Base-by-base conservation (phyloP, 805 yeast genomes). In the Ogataea ganodermae region DNA sequence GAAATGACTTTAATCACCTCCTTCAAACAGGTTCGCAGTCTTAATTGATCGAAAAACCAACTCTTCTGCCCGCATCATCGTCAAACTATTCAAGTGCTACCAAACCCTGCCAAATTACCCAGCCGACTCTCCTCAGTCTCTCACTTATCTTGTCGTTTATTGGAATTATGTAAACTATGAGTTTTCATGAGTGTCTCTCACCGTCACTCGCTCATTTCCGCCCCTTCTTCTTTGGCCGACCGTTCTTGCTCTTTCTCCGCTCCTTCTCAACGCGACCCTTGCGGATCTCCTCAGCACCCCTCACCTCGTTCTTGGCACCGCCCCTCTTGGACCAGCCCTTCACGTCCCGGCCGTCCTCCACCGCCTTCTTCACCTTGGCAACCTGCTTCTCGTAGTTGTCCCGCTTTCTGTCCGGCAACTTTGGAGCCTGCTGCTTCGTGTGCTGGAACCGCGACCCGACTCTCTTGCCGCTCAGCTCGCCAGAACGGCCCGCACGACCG, bases 331-430 rank as follows among this genome's bases (percentile, higher is more conserved):
- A 73, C 61, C 61, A 67, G 8, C 94, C 95, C 71, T 84, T 88
- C 45, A 89, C 88, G 7, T 66, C 63, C 24, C 79, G 64, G 40
- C 97, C 97, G 41, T 80, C 72, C 8, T 84, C 96, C 48, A 83
- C 60, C 2, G 98, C 98, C 57, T 80, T 81, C 44, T 79, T 80
- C 41, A 88, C 92, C 70, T 86, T 84, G 72, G 83, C 82, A 79
- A 86, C 83, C 65, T 92, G 97, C 54, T 75, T 75, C 50, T 81
- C 77, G 69, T 79, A 94, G 68, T 94, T 91, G 62, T 91, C 97
- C 70, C 98, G 81, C 57, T 73, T 81, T 68, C 79, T 89, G 61
- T 90, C 97, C n/a, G 99, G 97, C 33, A 84, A 69, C 62, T 82
- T 87, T 33, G 99, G 99, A 2, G 97, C 91, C 51, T 79, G 78